These are phyloP conservation scores for Anethum foeniculum DNA, from an alignment of 140 eudicot species.

Conservation along the genomic window DNA sequence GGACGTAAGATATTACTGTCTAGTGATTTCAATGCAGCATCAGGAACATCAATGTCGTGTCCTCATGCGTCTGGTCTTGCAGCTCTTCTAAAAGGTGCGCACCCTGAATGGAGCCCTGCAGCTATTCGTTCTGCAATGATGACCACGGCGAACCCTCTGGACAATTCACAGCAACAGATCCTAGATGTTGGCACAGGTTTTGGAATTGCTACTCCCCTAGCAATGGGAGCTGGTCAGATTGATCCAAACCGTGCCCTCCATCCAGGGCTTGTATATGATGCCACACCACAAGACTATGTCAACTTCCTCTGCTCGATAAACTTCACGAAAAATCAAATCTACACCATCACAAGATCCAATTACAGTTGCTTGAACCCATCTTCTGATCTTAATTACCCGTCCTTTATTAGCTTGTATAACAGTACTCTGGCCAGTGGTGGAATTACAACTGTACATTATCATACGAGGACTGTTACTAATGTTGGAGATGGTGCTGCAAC, in stretches of 20 bases:
- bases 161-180: slow-evolving; percentile 21
- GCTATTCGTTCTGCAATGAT: slow-evolving; percentile 49
- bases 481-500: slow-evolving; percentile 34
- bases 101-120: slow-evolving; percentile 23
- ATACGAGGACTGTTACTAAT: slow-evolving; percentile 27
- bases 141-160: slow-evolving; percentile 38
- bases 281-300: slow-evolving; percentile 29
- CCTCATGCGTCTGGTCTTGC: slow-evolving; percentile 40
- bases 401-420: slow-evolving; percentile 26
- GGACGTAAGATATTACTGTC: slow-evolving; percentile 10
- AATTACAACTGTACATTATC: background rate
- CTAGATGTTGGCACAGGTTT: slow-evolving; percentile 16
- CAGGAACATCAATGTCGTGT: slow-evolving; percentile 46
- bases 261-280: slow-evolving; percentile 40
- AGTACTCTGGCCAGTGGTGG: background rate
- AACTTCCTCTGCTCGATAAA: slow-evolving; percentile 33
- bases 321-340: slow-evolving; percentile 20
- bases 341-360: slow-evolving; percentile 27
- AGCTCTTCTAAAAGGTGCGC: slow-evolving; percentile 14
- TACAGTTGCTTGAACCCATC: slow-evolving; percentile 28
- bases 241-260: slow-evolving; percentile 34
- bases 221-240: background rate
- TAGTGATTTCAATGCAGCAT: slow-evolving; percentile 16
- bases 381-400: background rate
- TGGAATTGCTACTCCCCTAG: slow-evolving; percentile 21